phyloP scores from a whole-genome alignment of 345 rosid genomes.

The Pugionium cornutum region DNA sequence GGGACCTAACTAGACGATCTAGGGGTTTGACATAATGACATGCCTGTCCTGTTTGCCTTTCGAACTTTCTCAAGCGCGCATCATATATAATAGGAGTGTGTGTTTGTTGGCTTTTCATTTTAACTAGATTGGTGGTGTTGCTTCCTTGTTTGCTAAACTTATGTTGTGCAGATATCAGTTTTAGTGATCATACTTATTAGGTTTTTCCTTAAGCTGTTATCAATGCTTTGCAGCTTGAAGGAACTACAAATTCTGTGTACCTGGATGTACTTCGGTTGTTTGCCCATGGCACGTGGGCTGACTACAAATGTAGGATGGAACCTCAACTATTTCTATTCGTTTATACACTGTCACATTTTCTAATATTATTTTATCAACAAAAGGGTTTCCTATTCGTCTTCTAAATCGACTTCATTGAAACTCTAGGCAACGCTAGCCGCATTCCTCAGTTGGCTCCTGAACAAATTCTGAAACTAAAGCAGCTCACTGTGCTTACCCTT shows the following conservation, averaged over 20 bases:
- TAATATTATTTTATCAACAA: too few species aligned
- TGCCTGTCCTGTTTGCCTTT: not conserved
- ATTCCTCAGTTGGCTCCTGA: constrained; percentile 70
- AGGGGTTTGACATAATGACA: too few species aligned
- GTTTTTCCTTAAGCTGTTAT: constrained; percentile 1
- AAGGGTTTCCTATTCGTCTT: too few species aligned
- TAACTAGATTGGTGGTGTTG: too few species aligned
- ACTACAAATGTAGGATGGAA: constrained; percentile 67
- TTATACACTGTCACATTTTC: not conserved
- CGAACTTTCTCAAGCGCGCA: too few species aligned
- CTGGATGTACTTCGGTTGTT: constrained; percentile 72
- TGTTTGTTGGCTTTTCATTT: too few species aligned
- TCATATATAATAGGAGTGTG: not conserved
- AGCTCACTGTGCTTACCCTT: constrained; percentile 90
- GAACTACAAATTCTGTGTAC: constrained; percentile 56
- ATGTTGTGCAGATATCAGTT: not conserved
- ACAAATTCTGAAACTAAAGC: constrained; percentile 87
- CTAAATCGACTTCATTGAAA: too few species aligned
- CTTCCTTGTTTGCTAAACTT: not conserved
- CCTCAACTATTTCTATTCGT: not conserved
- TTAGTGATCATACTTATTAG: not conserved
- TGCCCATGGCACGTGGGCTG: constrained; percentile 93
- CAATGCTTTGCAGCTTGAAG: constrained; percentile 69
- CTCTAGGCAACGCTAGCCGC: constrained; percentile 55
- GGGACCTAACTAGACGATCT: not conserved